Conservation (phyloP, 2,329 filamentous ascomycete genomes). For the Metarhizium sp. region DNA sequence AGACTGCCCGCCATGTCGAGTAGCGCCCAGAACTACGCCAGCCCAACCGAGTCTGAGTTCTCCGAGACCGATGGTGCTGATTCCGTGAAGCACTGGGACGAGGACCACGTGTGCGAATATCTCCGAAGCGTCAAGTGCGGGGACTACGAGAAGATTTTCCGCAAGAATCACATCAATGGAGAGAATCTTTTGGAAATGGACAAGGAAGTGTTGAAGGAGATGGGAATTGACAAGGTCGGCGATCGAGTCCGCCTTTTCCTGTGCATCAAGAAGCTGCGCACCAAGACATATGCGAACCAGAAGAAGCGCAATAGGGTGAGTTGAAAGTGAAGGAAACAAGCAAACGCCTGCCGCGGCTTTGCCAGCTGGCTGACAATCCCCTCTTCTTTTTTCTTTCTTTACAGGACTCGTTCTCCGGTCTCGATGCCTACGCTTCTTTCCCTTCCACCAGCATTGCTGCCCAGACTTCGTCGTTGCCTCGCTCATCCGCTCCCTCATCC, state of each 20-base stretch:
- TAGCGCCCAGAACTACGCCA: constrained; percentile 54
- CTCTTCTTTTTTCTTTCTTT: neutral
- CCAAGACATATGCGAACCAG: constrained; percentile 64
- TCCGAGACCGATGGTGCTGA: constrained; percentile 72
- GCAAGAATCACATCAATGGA: constrained; percentile 92
- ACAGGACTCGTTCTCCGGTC: constrained; percentile 73
- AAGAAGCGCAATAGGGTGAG: constrained; percentile 80
- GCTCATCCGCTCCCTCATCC: constrained; percentile 27
- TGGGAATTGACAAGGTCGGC: constrained; percentile 96
- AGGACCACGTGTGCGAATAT: constrained; percentile 86
- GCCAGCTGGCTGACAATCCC: constrained; percentile 2
- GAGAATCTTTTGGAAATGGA: constrained; percentile 96
- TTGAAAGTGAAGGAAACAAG: constrained; percentile 9
- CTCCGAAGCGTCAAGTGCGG: constrained; percentile 83
- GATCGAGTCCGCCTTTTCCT: constrained; percentile 88
- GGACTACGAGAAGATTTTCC: constrained; percentile 85
- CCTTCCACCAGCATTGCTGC: constrained; percentile 28
- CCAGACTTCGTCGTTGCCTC: constrained; percentile 51
- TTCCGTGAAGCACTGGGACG: constrained; percentile 78
- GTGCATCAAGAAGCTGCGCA: constrained; percentile 74
- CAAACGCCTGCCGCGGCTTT: neutral
- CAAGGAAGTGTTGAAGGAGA: constrained; percentile 90
- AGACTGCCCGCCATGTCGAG: constrained; percentile 40
- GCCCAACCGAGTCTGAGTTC: constrained; percentile 88
- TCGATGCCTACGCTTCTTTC: constrained; percentile 52